These are phyloP conservation scores for Tephrocybe sp. DNA, from an alignment of 768 basidiomycete genomes.

Conservation along the genomic window DNA sequence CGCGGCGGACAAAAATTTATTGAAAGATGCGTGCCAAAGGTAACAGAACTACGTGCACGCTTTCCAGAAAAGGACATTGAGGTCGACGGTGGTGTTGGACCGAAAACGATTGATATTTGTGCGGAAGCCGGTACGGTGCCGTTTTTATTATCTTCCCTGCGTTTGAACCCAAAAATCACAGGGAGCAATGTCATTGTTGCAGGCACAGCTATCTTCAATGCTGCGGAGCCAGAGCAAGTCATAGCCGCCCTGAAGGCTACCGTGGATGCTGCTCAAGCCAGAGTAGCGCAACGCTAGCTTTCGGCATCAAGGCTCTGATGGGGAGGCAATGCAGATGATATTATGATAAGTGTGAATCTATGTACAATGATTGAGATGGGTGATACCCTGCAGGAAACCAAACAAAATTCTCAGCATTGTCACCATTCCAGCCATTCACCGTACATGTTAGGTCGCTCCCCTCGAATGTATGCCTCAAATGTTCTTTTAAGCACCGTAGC, in stretches of 20 bases:
- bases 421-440: conserved; percentile 74
- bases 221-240: conserved; percentile 73
- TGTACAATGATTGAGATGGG: conserved; percentile 1
- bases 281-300: conserved; percentile 20
- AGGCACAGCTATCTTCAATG: conserved; percentile 91
- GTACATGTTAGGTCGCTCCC: conserved; percentile 93
- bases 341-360: neutral
- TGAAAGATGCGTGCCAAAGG: conserved; percentile 89
- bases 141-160: conserved; percentile 1
- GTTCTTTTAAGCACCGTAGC: conserved; percentile 92
- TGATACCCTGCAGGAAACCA: neutral
- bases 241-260: conserved; percentile 69
- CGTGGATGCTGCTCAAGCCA: conserved; percentile 67
- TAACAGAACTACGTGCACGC: conserved; percentile 81
- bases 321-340: neutral
- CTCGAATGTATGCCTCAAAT: conserved; percentile 89
- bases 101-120: conserved; percentile 82
- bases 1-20: conserved; percentile 97
- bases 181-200: conserved; percentile 99
- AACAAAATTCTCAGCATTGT: neutral
- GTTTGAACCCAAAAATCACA: conserved; percentile 24
- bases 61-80: conserved; percentile 97
- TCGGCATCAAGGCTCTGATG: neutral
- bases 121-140: conserved; percentile 78
- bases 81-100: conserved; percentile 97